Evolutionary conservation across 2,329 filamentous ascomycete genomes (phyloP).

Genomic region (Myriosclerotinia duriaeana): DNA sequence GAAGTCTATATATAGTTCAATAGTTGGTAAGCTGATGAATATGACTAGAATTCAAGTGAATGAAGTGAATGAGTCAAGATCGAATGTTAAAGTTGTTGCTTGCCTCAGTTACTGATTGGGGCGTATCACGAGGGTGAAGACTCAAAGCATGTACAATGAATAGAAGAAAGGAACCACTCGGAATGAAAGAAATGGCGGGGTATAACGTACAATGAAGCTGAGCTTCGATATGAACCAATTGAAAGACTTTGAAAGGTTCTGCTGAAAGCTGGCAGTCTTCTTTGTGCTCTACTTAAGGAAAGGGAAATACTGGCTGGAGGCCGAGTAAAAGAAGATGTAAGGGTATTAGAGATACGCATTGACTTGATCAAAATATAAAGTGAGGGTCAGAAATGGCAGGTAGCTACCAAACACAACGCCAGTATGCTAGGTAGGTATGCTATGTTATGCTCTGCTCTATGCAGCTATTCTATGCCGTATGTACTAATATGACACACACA

Average conservation of each 20-base stretch:
- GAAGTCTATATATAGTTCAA: slow-evolving; percentile 32
- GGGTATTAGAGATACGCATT: slow-evolving; percentile 38
- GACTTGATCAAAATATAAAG: slow-evolving; percentile 22
- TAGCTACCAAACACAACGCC: slow-evolving; percentile 1
- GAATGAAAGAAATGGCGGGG: slow-evolving; percentile 20
- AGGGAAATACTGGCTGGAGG: slow-evolving; percentile 31
- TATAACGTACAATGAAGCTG: slow-evolving; percentile 24
- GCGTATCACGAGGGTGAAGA: slow-evolving; percentile 2
- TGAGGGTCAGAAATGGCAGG: background rate
- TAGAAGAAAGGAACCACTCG: slow-evolving; percentile 2
- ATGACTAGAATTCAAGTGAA: slow-evolving; percentile 3
- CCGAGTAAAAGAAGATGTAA: slow-evolving; percentile 32
- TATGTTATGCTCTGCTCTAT: background rate
- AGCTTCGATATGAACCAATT: slow-evolving; percentile 16
- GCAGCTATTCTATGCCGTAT: background rate
- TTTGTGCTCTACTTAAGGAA: slow-evolving; percentile 29
- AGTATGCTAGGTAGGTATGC: background rate
- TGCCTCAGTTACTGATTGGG: slow-evolving; percentile 16
- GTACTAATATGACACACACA: slow-evolving; percentile 6
- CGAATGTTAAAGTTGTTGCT: background rate
- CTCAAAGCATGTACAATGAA: background rate
- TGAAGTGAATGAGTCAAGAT: slow-evolving; percentile 5
- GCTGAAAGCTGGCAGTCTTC: slow-evolving; percentile 29
- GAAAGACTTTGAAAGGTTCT: slow-evolving; percentile 23
- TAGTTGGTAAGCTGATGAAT: slow-evolving; percentile 15